Evolutionary conservation across 805 yeast species (phyloP).

Genomic region (Candida rishiriensis): DNA sequence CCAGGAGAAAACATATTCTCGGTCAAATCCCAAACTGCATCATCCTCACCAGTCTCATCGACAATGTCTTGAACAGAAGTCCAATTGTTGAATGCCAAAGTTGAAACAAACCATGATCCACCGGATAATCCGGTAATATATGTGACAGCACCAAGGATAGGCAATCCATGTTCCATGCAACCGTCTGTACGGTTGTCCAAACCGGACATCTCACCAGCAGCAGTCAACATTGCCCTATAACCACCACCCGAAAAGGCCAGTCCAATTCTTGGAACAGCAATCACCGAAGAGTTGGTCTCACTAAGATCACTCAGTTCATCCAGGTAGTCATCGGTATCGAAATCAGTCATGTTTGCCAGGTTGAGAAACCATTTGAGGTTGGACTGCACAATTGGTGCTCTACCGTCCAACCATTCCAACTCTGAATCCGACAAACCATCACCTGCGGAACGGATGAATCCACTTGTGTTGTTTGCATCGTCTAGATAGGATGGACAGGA

Average conservation of each 20-base stretch:
- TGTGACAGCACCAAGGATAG: slow-evolving; percentile 69
- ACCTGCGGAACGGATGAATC: slow-evolving; percentile 41
- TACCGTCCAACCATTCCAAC: slow-evolving; percentile 44
- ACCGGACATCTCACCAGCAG: slow-evolving; percentile 81
- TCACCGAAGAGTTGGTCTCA: slow-evolving; percentile 32
- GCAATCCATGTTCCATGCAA: slow-evolving; percentile 50
- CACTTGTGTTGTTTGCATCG: slow-evolving; percentile 15
- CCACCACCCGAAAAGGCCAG: slow-evolving; percentile 83
- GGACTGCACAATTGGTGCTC: slow-evolving; percentile 43
- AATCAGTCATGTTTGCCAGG: slow-evolving; percentile 43
- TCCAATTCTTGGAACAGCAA: slow-evolving; percentile 40
- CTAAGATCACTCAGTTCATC: slow-evolving; percentile 22
- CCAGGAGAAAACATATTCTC: slow-evolving; percentile 58
- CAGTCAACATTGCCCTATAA: slow-evolving; percentile 80
- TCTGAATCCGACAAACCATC: slow-evolving; percentile 42
- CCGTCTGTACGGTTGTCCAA: slow-evolving; percentile 67
- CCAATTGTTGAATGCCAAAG: slow-evolving; percentile 67
- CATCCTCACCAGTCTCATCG: slow-evolving; percentile 32
- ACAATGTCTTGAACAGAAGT: slow-evolving; percentile 61
- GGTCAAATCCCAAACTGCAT: slow-evolving; percentile 64
- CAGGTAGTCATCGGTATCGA: slow-evolving; percentile 41
- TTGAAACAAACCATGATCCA: slow-evolving; percentile 77
- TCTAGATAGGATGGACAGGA: slow-evolving; percentile 42
- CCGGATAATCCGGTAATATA: slow-evolving; percentile 80
- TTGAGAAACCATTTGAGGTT: slow-evolving; percentile 42